These are phyloP conservation scores for Rubroboletus satanas DNA, from an alignment of 768 basidiomycete species.

Conservation along the genomic window DNA sequence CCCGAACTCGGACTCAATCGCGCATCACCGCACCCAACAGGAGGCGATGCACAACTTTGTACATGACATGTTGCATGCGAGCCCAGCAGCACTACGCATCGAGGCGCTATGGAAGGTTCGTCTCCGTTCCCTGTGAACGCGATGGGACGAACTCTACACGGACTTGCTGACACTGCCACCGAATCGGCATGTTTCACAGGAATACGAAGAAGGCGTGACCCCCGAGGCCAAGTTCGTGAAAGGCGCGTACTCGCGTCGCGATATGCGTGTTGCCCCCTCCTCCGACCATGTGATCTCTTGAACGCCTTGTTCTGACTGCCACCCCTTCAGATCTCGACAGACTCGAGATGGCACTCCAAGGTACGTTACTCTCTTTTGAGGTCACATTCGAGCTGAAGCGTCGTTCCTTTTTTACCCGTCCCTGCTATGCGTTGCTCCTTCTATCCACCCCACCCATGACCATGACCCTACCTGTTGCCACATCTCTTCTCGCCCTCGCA, in stretches of 20 bases:
- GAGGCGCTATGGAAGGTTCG: constrained; percentile 62
- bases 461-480: neutral
- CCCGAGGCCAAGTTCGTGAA: constrained; percentile 85
- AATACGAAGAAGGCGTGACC: constrained; percentile 76
- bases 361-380: constrained; percentile 27
- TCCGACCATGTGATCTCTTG: neutral
- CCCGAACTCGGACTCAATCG: neutral
- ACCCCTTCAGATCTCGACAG: constrained; percentile 68
- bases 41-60: constrained; percentile 90
- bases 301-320: neutral
- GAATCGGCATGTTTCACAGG: constrained; percentile 40
- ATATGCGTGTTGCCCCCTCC: neutral
- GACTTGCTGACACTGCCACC: neutral
- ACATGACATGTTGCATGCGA: constrained; percentile 81
- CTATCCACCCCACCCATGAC: neutral
- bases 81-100: constrained; percentile 64
- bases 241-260: constrained; percentile 39
- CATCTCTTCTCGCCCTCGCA: neutral
- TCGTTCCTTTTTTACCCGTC: too few species aligned
- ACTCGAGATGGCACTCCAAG: constrained; percentile 87
- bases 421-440: too few species aligned
- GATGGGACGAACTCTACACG: neutral
- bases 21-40: constrained; percentile 32
- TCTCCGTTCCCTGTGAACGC: neutral
- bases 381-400: neutral